Evolutionary conservation across 2,329 filamentous ascomycete genomes (phyloP), one percentile per base, ranked within the genome.

Genomic region (Pseudonectria buxi): DNA sequence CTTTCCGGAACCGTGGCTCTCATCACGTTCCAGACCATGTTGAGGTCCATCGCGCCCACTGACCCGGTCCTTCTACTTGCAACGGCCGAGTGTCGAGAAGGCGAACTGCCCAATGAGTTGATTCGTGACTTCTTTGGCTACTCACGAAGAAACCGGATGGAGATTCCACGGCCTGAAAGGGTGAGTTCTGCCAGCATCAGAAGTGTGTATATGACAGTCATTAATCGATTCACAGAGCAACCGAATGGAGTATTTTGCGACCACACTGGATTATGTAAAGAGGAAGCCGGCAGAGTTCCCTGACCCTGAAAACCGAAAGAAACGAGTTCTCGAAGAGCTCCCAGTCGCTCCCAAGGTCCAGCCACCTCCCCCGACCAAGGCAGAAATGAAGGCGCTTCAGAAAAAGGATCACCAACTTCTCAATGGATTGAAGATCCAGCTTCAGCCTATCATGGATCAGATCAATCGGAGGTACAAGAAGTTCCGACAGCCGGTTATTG

Each of bases 391-490:
- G 56, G 77, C 75, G 3, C 79, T 90, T 57, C 84, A 83, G 61
- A 84, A 87, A 61, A 77, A 78, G 43, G 94, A 98, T 54, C 81
- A 86, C 32, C 80, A 90, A 45, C 77, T 82, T 10, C 71, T 96
- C 35, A 95, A 96, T 57, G 68, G 83, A 39, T 68, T 98, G 46
- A 98, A 96, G 66, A 80, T 94, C 26, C 71, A 83, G 35, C 78
- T 98, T 36, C 89, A 95, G 59, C 87, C 86, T 2, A 86, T 96
- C 48, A 95, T 98, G 88, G 90, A 98, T 49, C 87, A 95, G 62
- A 86, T 98, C 56, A 92, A 94, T 59, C 72, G 74, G 43, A 88
- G 84, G 56, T 94, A 95, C 64, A 86, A 83, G 56, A 87, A 87
- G 48, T 96, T 96, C 63, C 76, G 88, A 41, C 78, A 80, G 36